Percentiles rank a stretch among this genome's conserved stretches.
Evolutionary conservation across 129 eudicot genomes (phyloP).

Genomic region (Centaurea solstitialis): DNA sequence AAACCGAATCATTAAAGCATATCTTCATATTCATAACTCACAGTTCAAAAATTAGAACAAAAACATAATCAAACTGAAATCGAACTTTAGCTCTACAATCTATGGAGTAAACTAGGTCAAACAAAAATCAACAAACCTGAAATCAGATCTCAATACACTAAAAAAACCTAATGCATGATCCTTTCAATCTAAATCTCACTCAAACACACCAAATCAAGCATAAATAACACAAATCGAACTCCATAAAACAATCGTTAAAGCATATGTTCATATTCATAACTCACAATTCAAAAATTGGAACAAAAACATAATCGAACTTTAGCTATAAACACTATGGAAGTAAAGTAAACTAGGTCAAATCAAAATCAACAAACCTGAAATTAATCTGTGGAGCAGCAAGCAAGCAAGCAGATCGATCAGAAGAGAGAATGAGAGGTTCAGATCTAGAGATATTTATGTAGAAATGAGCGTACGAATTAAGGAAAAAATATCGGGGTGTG

Average conservation of each 20-base stretch:
- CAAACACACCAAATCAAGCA: background rate
- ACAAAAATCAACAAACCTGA: no score
- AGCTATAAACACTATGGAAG: background rate
- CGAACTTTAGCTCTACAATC: background rate
- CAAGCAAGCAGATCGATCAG: background rate
- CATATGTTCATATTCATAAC: background rate
- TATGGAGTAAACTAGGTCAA: no score
- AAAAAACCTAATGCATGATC: no score
- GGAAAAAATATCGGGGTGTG: conserved; percentile 4
- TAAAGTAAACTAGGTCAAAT: background rate
- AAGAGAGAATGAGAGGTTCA: conserved; percentile 7
- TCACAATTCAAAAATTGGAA: background rate
- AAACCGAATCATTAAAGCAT: background rate
- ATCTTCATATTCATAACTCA: background rate
- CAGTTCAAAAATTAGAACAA: background rate
- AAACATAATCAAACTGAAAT: background rate
- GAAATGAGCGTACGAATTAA: conserved; percentile 6
- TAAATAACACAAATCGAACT: conserved; percentile 10
- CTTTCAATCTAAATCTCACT: conserved; percentile 1
- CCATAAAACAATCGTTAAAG: conserved; percentile 6
- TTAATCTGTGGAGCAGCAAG: conserved; percentile 8
- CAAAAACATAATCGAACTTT: background rate
- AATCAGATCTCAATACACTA: no score
- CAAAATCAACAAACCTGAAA: conserved; percentile 26
- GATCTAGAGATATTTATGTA: conserved; percentile 16